Evolutionary conservation across 179 eudicot genomes (phyloP).

Genomic region (Silene noctiflora): DNA sequence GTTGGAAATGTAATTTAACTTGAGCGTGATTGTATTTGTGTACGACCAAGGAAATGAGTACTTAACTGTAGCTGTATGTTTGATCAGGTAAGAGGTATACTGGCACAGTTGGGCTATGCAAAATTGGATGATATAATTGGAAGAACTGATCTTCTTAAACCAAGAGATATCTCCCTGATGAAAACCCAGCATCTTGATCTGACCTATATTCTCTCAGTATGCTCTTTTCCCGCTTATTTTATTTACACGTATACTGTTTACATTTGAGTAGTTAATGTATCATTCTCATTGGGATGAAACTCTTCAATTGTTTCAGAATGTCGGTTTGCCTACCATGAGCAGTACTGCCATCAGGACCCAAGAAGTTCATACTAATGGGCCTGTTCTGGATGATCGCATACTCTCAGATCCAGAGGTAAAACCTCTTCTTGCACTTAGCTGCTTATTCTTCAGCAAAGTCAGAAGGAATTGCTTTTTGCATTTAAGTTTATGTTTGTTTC

Average conservation of each 20-base stretch:
- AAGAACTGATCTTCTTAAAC: conserved; percentile 74
- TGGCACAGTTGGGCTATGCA: conserved; percentile 94
- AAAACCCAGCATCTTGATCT: conserved; percentile 99
- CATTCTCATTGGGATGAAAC: conserved; percentile 3
- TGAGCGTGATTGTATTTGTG: not conserved
- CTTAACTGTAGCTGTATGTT: conserved; percentile 8
- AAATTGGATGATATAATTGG: conserved; percentile 93
- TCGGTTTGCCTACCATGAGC: conserved; percentile 77
- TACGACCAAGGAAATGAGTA: not conserved
- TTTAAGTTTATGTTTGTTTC: not conserved
- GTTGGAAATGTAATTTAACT: not conserved
- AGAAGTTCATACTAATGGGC: conserved; percentile 92
- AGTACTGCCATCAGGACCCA: conserved; percentile 88
- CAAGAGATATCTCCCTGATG: conserved; percentile 81
- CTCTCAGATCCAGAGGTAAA: conserved; percentile 88
- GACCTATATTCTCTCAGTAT: conserved; percentile 70
- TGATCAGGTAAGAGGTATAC: conserved; percentile 80
- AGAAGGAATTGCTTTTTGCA: not conserved
- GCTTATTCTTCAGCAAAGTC: not conserved
- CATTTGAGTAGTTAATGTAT: not conserved
- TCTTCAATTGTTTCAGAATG: conserved; percentile 52
- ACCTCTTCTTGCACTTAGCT: not conserved
- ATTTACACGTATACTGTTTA: not conserved
- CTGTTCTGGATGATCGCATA: conserved; percentile 77
- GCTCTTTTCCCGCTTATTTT: conserved; percentile 24